Percentiles rank a stretch among this genome's conserved stretches.
Conservation (phyloP, 2,329 filamentous ascomycete species). For the Bipolaris victoriae region DNA sequence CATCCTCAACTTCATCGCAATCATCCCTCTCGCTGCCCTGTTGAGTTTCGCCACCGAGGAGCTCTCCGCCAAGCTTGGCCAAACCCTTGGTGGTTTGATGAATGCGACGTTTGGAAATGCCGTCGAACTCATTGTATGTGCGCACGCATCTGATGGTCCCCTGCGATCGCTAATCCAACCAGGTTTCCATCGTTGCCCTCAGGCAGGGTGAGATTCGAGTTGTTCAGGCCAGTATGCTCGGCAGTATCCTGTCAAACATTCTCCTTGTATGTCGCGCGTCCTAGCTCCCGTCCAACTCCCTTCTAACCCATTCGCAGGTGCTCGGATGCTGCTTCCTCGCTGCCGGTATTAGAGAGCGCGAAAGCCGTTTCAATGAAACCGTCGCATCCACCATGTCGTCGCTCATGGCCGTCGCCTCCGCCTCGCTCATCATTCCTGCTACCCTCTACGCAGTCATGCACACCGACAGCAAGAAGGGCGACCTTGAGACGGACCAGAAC, state of each 20-base stretch:
- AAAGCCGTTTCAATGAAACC: constrained; percentile 69
- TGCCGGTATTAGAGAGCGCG: constrained; percentile 53
- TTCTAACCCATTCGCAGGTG: constrained; percentile 60
- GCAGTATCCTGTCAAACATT: constrained; percentile 93
- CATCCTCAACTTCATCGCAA: constrained; percentile 79
- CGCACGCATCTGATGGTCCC: constrained; percentile 1
- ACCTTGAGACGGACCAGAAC: constrained; percentile 54
- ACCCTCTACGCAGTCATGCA: constrained; percentile 58
- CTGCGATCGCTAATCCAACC: constrained; percentile 14
- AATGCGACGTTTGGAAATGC: constrained; percentile 83
- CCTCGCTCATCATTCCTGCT: constrained; percentile 61
- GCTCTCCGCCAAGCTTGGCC: constrained; percentile 72
- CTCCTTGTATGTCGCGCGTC: constrained; percentile 65
- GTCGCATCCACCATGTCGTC: constrained; percentile 78
- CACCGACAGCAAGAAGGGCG: constrained; percentile 42
- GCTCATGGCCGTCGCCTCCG: constrained; percentile 62
- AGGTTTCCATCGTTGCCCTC: constrained; percentile 93
- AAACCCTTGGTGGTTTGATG: constrained; percentile 74
- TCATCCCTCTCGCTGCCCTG: constrained; percentile 75
- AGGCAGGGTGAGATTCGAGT: constrained; percentile 86
- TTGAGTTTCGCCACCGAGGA: constrained; percentile 81
- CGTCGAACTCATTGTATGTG: constrained; percentile 73
- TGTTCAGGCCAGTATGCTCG: constrained; percentile 97
- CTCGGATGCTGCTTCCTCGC: constrained; percentile 61
- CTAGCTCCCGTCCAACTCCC: not conserved